Percentiles rank a stretch among this genome's conserved stretches.
Conservation (phyloP, 495 filamentous ascomycete genomes). For the Aspergillus carlsbadensis region DNA sequence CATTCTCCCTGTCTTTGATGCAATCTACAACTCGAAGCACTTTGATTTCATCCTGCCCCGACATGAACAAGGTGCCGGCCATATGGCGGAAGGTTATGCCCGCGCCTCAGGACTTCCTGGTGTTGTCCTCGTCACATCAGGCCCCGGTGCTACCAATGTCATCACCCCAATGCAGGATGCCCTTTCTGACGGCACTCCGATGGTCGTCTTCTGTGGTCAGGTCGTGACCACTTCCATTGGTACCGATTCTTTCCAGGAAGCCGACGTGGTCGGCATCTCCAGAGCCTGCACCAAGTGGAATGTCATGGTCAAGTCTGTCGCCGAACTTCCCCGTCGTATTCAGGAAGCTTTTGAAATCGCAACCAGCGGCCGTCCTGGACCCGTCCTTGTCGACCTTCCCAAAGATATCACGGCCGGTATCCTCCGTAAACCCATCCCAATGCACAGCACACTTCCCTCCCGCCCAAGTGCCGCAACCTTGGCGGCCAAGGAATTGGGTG, state of each 20-base stretch:
- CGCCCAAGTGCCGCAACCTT: slow-evolving; percentile 55
- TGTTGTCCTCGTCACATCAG: slow-evolving; percentile 63
- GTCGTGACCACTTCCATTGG: slow-evolving; percentile 55
- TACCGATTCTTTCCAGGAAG: slow-evolving; percentile 63
- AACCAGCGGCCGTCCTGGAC: slow-evolving; percentile 56
- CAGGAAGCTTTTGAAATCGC: slow-evolving; percentile 66
- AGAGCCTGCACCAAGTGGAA: slow-evolving; percentile 68
- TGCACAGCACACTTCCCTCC: slow-evolving; percentile 51
- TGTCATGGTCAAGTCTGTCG: slow-evolving; percentile 59
- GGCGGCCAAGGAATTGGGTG: slow-evolving; percentile 48
- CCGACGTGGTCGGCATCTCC: slow-evolving; percentile 61
- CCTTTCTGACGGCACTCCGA: slow-evolving; percentile 59
- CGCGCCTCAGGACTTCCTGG: slow-evolving; percentile 58
- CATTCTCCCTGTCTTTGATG: slow-evolving; percentile 57
- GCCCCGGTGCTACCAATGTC: slow-evolving; percentile 63
- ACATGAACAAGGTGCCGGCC: slow-evolving; percentile 65
- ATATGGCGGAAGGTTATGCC: slow-evolving; percentile 68
- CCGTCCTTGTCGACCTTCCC: slow-evolving; percentile 61
- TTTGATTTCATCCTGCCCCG: slow-evolving; percentile 62
- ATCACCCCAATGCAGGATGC: slow-evolving; percentile 64
- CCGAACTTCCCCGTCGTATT: slow-evolving; percentile 57
- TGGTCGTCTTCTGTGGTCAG: slow-evolving; percentile 64
- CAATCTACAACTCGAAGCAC: slow-evolving; percentile 60
- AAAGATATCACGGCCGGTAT: slow-evolving; percentile 58
- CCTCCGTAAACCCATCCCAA: slow-evolving; percentile 52